Percentiles rank a stretch among this genome's conserved stretches.
phyloP scores from a whole-genome alignment of 139 green algal genomes.

The Pseudopediastrum boryanum region DNA sequence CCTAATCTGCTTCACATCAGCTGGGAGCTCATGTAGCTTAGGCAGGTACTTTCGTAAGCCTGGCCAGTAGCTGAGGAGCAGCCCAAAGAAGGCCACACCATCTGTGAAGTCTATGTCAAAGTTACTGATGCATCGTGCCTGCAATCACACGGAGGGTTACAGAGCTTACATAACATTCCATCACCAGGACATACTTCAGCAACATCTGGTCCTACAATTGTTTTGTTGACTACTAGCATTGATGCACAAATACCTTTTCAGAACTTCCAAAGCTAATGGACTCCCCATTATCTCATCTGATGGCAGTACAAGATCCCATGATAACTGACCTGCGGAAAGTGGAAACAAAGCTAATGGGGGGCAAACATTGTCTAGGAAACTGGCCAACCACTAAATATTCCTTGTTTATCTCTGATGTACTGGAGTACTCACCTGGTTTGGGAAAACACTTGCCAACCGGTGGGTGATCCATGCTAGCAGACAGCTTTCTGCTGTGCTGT shows the following conservation, averaged over 20 bases:
- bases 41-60: conserved; percentile 1
- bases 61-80: conserved; percentile 74
- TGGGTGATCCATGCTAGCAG: conserved; percentile 71
- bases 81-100: conserved; percentile 62
- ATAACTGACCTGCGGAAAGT: no score
- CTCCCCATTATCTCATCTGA: no score
- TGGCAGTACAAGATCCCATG: no score
- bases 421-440: conserved; percentile 34
- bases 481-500: conserved; percentile 65
- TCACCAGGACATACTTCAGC: neutral
- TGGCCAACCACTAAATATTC: no score
- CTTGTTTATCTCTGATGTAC: neutral
- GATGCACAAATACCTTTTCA: no score
- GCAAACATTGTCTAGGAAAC: no score
- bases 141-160: neutral
- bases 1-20: conserved; percentile 12
- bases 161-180: neutral
- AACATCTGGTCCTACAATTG: no score
- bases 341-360: no score
- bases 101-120: conserved; percentile 62
- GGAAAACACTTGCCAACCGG: conserved; percentile 52
- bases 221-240: no score
- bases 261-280: no score
- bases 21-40: conserved; percentile 20
- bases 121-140: conserved; percentile 49